Evolutionary conservation across 2,329 filamentous ascomycete genomes (phyloP).

Genomic region (Thielaviopsis euricoi): DNA sequence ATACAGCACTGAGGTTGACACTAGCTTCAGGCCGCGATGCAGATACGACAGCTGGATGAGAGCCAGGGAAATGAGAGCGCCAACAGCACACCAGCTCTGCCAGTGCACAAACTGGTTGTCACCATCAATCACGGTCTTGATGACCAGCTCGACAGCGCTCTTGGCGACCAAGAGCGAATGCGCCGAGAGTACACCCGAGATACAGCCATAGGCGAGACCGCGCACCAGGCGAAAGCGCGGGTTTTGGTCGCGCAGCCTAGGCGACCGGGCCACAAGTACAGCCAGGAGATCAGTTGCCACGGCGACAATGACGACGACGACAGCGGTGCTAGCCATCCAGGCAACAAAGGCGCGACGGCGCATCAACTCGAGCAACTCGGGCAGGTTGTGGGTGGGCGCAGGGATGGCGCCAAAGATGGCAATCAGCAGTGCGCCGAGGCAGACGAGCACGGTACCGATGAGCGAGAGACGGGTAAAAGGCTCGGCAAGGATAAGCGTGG

Average conservation of each 20-base stretch:
- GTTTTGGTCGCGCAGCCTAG: constrained; percentile 31
- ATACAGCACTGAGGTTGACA: constrained; percentile 90
- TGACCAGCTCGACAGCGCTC: constrained; percentile 85
- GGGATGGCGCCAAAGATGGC: constrained; percentile 87
- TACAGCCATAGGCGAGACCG: constrained; percentile 74
- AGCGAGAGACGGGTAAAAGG: constrained; percentile 91
- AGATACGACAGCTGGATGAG: constrained; percentile 89
- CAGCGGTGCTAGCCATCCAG: constrained; percentile 72
- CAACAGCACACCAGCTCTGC: constrained; percentile 83
- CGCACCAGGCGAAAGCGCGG: constrained; percentile 57
- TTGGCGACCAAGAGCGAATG: constrained; percentile 90
- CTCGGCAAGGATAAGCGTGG: constrained; percentile 79
- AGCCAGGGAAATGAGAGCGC: constrained; percentile 65
- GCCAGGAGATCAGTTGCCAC: constrained; percentile 41
- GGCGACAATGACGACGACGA: constrained; percentile 56
- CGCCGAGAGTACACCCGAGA: constrained; percentile 85
- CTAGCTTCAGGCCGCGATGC: constrained; percentile 81
- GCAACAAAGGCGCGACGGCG: constrained; percentile 59
- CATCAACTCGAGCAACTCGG: constrained; percentile 64
- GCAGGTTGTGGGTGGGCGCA: constrained; percentile 75
- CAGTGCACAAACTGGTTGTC: constrained; percentile 90
- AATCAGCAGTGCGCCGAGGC: constrained; percentile 75
- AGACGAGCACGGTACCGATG: constrained; percentile 76
- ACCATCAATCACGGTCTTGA: constrained; percentile 67
- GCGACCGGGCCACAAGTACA: constrained; percentile 25